Percentiles rank a stretch among this genome's conserved stretches.
phyloP scores from a whole-genome alignment of 768 basidiomycete species.

The Stropharia rugosoannulata region DNA sequence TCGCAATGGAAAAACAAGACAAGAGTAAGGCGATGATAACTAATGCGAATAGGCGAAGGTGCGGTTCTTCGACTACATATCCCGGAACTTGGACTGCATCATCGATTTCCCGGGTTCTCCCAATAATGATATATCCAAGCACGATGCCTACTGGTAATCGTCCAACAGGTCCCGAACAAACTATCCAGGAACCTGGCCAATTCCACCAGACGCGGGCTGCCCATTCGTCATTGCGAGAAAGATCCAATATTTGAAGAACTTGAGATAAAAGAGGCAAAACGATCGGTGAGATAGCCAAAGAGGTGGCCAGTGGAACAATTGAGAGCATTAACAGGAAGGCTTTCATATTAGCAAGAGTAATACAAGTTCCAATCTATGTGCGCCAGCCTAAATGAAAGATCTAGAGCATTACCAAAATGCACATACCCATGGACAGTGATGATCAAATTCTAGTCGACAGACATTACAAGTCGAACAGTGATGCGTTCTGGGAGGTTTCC shows the following conservation, averaged over 20 bases:
- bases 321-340: conserved; percentile 32
- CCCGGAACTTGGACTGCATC: conserved; percentile 15
- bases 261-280: conserved; percentile 23
- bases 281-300: conserved; percentile 29
- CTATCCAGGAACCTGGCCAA: conserved; percentile 42
- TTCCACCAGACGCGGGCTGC: conserved; percentile 38
- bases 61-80: conserved; percentile 34
- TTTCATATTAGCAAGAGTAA: conserved; percentile 36
- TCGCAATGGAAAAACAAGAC: conserved; percentile 34
- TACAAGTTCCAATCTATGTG: conserved; percentile 40
- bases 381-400: neutral
- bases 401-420: neutral
- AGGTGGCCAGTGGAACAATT: conserved; percentile 29
- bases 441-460: conserved; percentile 43
- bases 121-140: conserved; percentile 33
- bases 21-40: conserved; percentile 26
- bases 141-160: conserved; percentile 38
- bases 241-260: conserved; percentile 24
- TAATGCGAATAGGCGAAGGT: conserved; percentile 29
- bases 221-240: conserved; percentile 29
- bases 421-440: conserved; percentile 47
- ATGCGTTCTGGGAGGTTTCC: conserved; percentile 44
- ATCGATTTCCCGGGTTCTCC: conserved; percentile 7
- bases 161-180: conserved; percentile 41
- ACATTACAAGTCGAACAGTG: conserved; percentile 46